These are phyloP conservation scores for Platismatia glauca DNA, from an alignment of 495 filamentous ascomycete genomes.

Conservation along the genomic window DNA sequence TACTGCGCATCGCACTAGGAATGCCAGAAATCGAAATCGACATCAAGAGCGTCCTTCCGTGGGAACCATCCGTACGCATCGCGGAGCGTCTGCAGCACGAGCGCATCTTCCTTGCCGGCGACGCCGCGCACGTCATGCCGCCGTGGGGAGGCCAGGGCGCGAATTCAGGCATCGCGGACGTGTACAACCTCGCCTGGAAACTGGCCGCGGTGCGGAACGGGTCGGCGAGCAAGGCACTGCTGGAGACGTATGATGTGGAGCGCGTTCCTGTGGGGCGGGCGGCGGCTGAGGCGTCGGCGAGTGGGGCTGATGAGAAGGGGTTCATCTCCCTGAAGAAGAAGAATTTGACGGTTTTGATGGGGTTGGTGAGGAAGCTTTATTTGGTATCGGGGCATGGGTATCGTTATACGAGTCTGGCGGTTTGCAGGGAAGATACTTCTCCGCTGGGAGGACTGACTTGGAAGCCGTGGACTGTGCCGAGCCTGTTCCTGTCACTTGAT, in stretches of 20 bases:
- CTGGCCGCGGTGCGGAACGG: slow-evolving; percentile 36
- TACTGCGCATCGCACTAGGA: slow-evolving; percentile 21
- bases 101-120: slow-evolving; percentile 40
- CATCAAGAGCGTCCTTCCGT: slow-evolving; percentile 19
- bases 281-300: slow-evolving; percentile 13
- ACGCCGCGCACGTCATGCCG: slow-evolving; percentile 43
- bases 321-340: neutral
- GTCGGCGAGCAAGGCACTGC: slow-evolving; percentile 29
- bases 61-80: slow-evolving; percentile 18
- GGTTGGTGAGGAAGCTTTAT: neutral
- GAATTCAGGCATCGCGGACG: slow-evolving; percentile 43
- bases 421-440: slow-evolving; percentile 10
- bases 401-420: slow-evolving; percentile 8
- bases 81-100: slow-evolving; percentile 25
- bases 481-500: slow-evolving; percentile 7
- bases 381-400: slow-evolving; percentile 6
- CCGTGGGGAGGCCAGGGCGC: slow-evolving; percentile 41
- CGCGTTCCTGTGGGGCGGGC: slow-evolving; percentile 36
- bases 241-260: slow-evolving; percentile 44
- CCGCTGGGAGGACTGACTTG: slow-evolving; percentile 12
- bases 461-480: slow-evolving; percentile 12
- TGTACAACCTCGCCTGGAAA: slow-evolving; percentile 42
- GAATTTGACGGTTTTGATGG: neutral
- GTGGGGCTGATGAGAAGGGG: slow-evolving; percentile 11
- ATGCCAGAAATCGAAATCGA: slow-evolving; percentile 22